Evolutionary conservation across 2,329 filamentous ascomycete species (phyloP), one percentile per base, ranked within the genome.

Genomic region (Dactylellina cionopaga): DNA sequence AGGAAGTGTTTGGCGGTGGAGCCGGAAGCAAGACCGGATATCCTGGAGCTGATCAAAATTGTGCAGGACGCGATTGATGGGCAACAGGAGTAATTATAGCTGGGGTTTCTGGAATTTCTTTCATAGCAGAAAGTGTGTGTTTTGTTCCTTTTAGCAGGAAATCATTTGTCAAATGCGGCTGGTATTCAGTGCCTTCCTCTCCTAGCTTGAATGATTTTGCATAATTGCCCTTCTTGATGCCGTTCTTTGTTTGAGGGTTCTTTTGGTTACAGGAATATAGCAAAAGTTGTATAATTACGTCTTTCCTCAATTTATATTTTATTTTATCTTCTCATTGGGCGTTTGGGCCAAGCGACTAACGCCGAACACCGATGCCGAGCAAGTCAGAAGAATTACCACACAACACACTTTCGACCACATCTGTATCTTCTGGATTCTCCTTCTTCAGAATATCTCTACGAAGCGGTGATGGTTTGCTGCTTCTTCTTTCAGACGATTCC

Each of bases 1-100:
- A 85, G 92, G 79, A 89, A 86, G 79, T 99, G 95, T 81, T 83
- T 99, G 78, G 87, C 84, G 76, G 91, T 98, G 25, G 95, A 99
- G 82, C 90, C 94, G 0, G 86, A 85, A 2, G 94, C 98, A 79
- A 84, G 95, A 75, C 95, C 95, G 13, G 91, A 96, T 80, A 89
- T 96, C 70, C 88, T 92, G 77, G 89, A 95, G 81, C 82, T 97
- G 80, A 95, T 96, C 76, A 81, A 83, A 44, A 85, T 95, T 79
- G 88, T 96, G n/a, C 87, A 93, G 80, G 83, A 83, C 13, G 90
- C 92, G 47, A 31, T 68, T 27, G 56, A 46, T 37, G 35, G 10
- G 13, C 15, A 68, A n/a, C 24, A 68, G 25, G 22, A 13, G 1
- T 65, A 9, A 33, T 35, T 29, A 27, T 4, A 33, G 2, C 19